Base-by-base conservation (phyloP, 2,329 filamentous ascomycete genomes). In the Neofusicoccum cordaticola region DNA sequence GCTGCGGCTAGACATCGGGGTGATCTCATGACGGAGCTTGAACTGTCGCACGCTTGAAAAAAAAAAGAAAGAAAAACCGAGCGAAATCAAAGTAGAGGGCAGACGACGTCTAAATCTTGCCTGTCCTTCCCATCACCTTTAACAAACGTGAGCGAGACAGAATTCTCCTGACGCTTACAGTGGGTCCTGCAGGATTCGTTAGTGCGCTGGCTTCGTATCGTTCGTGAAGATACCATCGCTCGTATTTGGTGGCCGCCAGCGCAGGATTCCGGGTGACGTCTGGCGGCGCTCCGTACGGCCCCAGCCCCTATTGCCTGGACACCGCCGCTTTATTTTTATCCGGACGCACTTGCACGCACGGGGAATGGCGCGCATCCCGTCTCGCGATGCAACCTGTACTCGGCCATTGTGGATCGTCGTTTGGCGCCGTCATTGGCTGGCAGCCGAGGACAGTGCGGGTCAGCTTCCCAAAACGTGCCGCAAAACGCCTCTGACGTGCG, bases 161-260 rank as follows among this genome's bases (percentile, higher is more conserved):
- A 35, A 34, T 11, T 34, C 52, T 37, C 52, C 37, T 19, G 34
- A 15, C 19, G n/a, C 13, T n/a, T 22, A 15, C 31, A 12, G 48
- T 56, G 52, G 52, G 42, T 56, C 52, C 52, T 42, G 52, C 52
- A 56, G 52, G 52, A 56, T 56, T 56, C 52, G 52, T 37, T 42
- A n/a, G 52, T 22, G 52, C 37, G 27, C 37, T 17, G 22, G 19
- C 42, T 37, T 56, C 52, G 52, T 56, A 56, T 53, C 35, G n/a
- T 37, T 22, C 51, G 34, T 39, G 51, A 39, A 42, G 37, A 37
- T 42, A 7, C 52, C 35, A 34, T 37, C 27, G 19, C 31, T 13
- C n/a, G 34, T 27, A n/a, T 56, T 41, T 56, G 17, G 52, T 42
- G 42, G 13, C 37, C 52, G 17, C 4, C 52, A 56, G 39, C 52